Conservation (phyloP, 305 asterid genomes). For the Coffea humblotiana region DNA sequence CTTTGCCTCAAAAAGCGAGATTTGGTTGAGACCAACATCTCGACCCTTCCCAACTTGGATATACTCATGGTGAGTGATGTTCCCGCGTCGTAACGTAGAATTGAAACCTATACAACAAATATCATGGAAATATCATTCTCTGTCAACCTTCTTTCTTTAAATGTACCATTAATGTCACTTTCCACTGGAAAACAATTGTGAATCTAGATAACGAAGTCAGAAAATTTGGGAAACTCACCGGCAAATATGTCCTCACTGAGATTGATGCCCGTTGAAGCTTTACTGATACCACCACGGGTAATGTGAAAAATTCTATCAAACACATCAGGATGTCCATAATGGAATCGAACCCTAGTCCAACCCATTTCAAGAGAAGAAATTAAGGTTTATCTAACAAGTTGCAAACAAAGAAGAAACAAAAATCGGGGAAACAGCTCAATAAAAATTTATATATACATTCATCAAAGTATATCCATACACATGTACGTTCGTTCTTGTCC, state of each 20-base stretch:
- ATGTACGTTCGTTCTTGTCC: not conserved
- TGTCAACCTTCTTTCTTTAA: not conserved
- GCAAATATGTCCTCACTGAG: constrained; percentile 97
- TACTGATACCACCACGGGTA: constrained; percentile 98
- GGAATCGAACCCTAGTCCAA: constrained; percentile 98
- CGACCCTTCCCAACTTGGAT: constrained; percentile 99
- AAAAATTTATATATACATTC: no score
- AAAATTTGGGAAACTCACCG: constrained; percentile 39
- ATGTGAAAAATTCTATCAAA: constrained; percentile 92
- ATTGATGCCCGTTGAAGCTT: constrained; percentile 95
- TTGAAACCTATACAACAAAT: constrained; percentile 69
- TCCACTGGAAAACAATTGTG: constrained; percentile 10
- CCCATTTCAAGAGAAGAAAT: constrained; percentile 48
- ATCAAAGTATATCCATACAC: no score
- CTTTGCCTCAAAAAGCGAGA: constrained; percentile 96
- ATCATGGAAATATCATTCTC: not conserved
- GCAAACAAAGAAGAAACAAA: not conserved
- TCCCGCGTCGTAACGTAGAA: constrained; percentile 97
- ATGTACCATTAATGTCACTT: constrained; percentile 3
- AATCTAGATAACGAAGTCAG: constrained; percentile 6
- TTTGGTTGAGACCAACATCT: constrained; percentile 98
- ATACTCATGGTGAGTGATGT: constrained; percentile 96
- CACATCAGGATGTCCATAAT: constrained; percentile 99
- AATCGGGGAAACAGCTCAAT: not conserved
- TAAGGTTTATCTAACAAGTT: constrained; percentile 2